Evolutionary conservation across 2,329 filamentous ascomycete genomes (phyloP), one percentile per base, ranked within the genome.

Genomic region (Mollisia scopiformis): DNA sequence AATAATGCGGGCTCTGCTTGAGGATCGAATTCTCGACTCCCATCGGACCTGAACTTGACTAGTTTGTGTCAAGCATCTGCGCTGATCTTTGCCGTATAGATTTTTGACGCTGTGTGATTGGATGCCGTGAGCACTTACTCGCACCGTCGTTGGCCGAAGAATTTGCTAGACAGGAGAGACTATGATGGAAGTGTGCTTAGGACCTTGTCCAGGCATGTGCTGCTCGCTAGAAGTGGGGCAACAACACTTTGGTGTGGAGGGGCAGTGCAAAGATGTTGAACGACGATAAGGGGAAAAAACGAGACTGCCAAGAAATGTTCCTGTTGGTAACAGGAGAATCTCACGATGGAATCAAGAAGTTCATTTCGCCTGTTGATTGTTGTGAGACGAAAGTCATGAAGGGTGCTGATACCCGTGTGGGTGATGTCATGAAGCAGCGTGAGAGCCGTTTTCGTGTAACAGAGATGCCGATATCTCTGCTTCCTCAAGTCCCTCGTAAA

Each of bases 141-240:
- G 30, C 25, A 46, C 30, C 47, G 37, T 31, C 23, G 46, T 46
- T 41, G 55, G 55, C 28, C 19, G 43, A 58, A 30, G 37, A 16
- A 14, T n/a, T 28, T 39, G 46, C n/a, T 37, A 47, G 37, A 27
- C n/a, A 8, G 39, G 19, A 23, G 23, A 59, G 11, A 58, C 62
- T 61, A 64, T 64, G 63, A 64, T 59, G 60, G 41, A 52, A 62
- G 64, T 61, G 35, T 65, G 61, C 63, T 58, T 62, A 59, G 46
- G 41, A 28, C 11, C 46, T 31, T 51, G 52, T n/a, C 33, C 21
- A 31, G 41, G 37, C n/a, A n/a, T n/a, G n/a, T n/a, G 57, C 37
- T 35, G 23, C 56, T 58, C 56, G 56, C 56, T 58, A 46, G 56
- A 37, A 47, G 50, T 55, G 51, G 47, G 56, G 56, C 35, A 53